Evolutionary conservation across 345 rosid genomes (phyloP), one percentile per base, ranked within the genome.

Genomic region (Aegle marmelos): DNA sequence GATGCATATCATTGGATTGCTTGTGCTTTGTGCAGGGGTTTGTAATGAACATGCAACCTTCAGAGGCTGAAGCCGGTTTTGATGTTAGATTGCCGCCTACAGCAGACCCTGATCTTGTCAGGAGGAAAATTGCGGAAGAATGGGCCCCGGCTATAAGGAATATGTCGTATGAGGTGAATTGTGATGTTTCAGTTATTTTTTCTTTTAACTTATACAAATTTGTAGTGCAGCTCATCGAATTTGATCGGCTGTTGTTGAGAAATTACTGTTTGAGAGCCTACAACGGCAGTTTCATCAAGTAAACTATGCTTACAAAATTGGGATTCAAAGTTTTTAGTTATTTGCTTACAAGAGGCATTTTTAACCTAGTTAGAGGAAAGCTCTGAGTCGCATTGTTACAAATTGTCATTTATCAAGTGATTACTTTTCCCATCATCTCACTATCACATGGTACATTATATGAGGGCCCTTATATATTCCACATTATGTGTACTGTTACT

Each of bases 21-120:
- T 36, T 67, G 50, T 45, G 50, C 66, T 53, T 53, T 53, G 60
- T 79, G 65, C 50, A 91, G 97, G 99, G 97, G 3, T 93, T 87
- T 87, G 93, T 91, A 71, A 96, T 96, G 95, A 96, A 93, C 83
- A 78, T 93, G 95, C 98, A 93, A 57, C 98, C 97, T 68, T 92
- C 98, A 1, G 98, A 91, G 25, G 98, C 97, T n/a, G 95, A 90
- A 86, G 98, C 97, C 30, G 98, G 99, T 10, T 94, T 88, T 84
- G 91, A 92, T 79, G 6, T 92, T 62, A 89, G 98, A 84, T 73
- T 96, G 79, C 93, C 99, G 27, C 98, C 99, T 54, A 87, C 91
- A 14, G 78, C 86, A 0, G 98, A 95, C 73, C 94, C 92, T 0
- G 90, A 87, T 83, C 78, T 68, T 76, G 33, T 95, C 64, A 89